Base-by-base conservation (phyloP, 805 yeast species). In the Candida qinlingensis region DNA sequence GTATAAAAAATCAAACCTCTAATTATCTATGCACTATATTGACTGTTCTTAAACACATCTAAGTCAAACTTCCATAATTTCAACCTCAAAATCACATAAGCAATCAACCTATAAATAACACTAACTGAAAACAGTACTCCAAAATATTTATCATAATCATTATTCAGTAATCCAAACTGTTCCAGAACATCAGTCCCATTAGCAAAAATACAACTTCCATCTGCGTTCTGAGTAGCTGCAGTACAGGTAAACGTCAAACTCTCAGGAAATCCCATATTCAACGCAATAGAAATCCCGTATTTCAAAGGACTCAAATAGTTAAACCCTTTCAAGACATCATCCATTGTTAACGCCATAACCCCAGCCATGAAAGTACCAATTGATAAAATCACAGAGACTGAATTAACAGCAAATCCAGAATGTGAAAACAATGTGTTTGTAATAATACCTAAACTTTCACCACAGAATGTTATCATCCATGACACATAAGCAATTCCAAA, bases 281-380 rank as follows among this genome's bases (percentile, higher is more conserved):
- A 79, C 72, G 50, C 75, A 57, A 27, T 78, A 61, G 58, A 79
- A 74, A 38, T 79, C 79, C 80, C 83, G 60, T 85, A 89, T 58
- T 84, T 85, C 54, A 85, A 63, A 4, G 96, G 96, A 45, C 83
- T 83, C n/a, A 85, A 56, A 65, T 81, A 89, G 64, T 87, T 88
- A 60, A 86, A 66, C 0, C 82, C 96, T 53, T 73, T 73, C 59
- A 88, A 72, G 42, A 89, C 80, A 2, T 66, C 68, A 28, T 85
- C 85, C 84, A 88, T 79, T n/a, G 82, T 72, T 57, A 87, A 69
- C 0, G 96, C 85, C 81, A 89, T 74, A 9, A 90, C 70, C 4
- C 96, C 97, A 1, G 88, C 86, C 94, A 89, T 85, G 55, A 85
- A 79, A 5, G 85, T 79, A 6, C 92, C 94, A 44, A 87, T 67